phyloP scores from a whole-genome alignment of 176 grass and related monocot genomes.

The Carex scoparia region DNA sequence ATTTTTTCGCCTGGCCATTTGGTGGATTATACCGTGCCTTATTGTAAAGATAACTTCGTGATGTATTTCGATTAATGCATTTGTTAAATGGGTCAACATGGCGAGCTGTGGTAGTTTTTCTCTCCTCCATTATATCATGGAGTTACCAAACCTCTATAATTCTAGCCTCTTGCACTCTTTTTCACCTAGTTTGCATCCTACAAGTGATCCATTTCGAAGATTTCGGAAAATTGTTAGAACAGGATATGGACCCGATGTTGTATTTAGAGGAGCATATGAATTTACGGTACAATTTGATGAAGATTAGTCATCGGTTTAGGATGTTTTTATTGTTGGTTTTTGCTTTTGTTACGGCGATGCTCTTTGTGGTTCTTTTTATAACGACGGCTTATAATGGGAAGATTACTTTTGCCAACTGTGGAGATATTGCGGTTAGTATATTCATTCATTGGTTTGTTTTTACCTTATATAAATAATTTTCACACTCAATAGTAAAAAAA shows the following conservation, averaged over 20 bases:
- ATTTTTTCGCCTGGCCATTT: conserved; percentile 45
- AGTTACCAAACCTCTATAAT: conserved; percentile 60
- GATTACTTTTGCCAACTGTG: conserved; percentile 76
- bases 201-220: conserved; percentile 97
- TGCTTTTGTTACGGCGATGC: conserved; percentile 57
- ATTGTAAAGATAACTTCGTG: conserved; percentile 52
- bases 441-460: not conserved
- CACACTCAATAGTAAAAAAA: no score
- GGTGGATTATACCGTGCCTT: conserved; percentile 85
- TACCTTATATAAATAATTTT: not conserved
- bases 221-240: conserved; percentile 75
- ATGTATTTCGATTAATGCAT: conserved; percentile 55
- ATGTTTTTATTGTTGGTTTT: conserved; percentile 82
- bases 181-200: conserved; percentile 82
- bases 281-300: conserved; percentile 65
- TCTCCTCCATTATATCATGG: conserved; percentile 73
- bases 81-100: conserved; percentile 48
- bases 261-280: conserved; percentile 82
- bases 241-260: conserved; percentile 67
- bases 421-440: conserved; percentile 81
- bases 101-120: conserved; percentile 43
- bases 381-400: conserved; percentile 59
- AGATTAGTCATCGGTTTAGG: conserved; percentile 94
- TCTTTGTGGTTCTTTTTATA: conserved; percentile 68
- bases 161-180: conserved; percentile 73